Conservation (phyloP, 108 stramenopile species). For the Nitzschia putrida region DNA sequence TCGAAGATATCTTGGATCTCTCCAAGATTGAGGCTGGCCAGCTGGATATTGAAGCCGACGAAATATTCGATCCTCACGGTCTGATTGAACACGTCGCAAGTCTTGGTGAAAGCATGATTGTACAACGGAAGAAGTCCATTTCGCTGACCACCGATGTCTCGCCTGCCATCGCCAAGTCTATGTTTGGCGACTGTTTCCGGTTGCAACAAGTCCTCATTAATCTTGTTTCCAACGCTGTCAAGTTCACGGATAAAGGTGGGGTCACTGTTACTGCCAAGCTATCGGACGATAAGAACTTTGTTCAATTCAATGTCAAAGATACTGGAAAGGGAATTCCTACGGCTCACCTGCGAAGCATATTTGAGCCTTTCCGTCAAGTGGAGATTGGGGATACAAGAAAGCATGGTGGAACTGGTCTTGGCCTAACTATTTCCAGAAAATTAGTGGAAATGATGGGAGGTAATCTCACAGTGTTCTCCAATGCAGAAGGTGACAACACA, state of each 20-base stretch:
- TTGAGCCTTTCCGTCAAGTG: conserved; percentile 34
- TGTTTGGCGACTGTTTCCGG: conserved; percentile 21
- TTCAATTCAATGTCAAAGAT: conserved; percentile 30
- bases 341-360: conserved; percentile 30
- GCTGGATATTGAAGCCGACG: conserved; percentile 22
- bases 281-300: conserved; percentile 13
- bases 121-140: conserved; percentile 18
- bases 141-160: neutral
- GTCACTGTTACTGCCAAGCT: conserved; percentile 1
- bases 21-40: conserved; percentile 56
- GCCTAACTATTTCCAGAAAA: conserved; percentile 23
- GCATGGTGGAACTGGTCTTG: conserved; percentile 33
- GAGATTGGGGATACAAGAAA: conserved; percentile 22
- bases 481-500: neutral
- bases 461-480: neutral
- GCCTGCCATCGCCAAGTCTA: neutral
- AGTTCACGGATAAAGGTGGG: conserved; percentile 33
- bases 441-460: conserved; percentile 34
- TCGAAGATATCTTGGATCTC: conserved; percentile 60
- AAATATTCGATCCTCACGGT: neutral
- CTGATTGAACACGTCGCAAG: conserved; percentile 10
- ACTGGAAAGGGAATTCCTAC: conserved; percentile 36
- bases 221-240: conserved; percentile 40
- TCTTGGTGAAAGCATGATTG: conserved; percentile 11
- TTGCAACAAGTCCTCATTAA: conserved; percentile 38